These are phyloP conservation scores for Metarhizium humberi DNA, from an alignment of 2,329 filamentous ascomycete species.

Conservation along the genomic window DNA sequence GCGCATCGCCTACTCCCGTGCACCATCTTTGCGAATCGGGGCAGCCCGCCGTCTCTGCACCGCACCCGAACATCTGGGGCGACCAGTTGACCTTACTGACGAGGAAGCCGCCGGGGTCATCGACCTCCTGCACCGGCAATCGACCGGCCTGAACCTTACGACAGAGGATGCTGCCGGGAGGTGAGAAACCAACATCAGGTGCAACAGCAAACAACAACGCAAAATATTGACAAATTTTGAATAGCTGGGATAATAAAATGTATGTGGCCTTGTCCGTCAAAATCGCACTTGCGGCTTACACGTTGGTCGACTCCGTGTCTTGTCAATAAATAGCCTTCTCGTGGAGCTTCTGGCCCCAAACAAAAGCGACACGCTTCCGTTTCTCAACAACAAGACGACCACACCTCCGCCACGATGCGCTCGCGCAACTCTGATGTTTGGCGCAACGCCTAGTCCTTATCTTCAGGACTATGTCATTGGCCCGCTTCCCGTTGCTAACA, in stretches of 20 bases:
- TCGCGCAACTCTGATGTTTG: conserved; percentile 31
- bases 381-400: conserved; percentile 28
- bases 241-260: not conserved
- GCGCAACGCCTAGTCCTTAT: conserved; percentile 24
- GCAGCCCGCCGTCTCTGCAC: not conserved
- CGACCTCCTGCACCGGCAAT: not conserved
- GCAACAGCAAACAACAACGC: not conserved
- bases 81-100: not conserved
- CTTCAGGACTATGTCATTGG: conserved; percentile 38
- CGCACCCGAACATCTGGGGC: not conserved
- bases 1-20: too few species aligned
- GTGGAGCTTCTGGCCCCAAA: conserved; percentile 34
- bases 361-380: conserved; percentile 37
- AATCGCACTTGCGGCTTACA: not conserved
- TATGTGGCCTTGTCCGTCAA: not conserved
- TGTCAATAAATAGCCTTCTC: not conserved
- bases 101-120: not conserved
- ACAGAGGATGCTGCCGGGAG: not conserved
- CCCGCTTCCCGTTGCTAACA: conserved; percentile 34
- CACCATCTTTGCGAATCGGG: not conserved
- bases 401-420: conserved; percentile 30
- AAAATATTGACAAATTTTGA: not conserved
- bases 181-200: not conserved
- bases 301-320: not conserved
- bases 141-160: not conserved